Base-by-base conservation (phyloP, 2,329 filamentous ascomycete species). In the Lasiodiplodia gonubiensis region DNA sequence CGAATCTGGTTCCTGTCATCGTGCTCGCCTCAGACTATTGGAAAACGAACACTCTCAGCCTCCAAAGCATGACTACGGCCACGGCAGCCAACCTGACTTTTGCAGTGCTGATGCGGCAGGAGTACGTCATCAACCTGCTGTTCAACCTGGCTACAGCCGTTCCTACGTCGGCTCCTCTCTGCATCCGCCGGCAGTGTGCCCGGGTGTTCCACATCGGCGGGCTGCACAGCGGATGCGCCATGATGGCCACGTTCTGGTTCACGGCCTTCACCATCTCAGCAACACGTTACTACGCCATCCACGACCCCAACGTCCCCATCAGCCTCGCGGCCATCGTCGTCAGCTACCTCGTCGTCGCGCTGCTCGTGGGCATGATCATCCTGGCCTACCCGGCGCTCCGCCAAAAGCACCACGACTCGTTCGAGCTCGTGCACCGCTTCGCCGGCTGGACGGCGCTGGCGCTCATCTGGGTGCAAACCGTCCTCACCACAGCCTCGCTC, bases 201-300 rank as follows among this genome's bases (percentile, higher is more conserved):
- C 74, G 73, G 35, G 71, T 77, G 4, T 78, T 78, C 68, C 70
- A 70, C 48, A 75, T 75, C 68, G 76, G 78, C 1, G 77, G 77
- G 0, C 70, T 79, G 12, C 77, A 79, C 60, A 76, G 73, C 54
- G 76, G 77, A 6, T 71, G 74, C 1, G 76, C 75, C 0, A 68
- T 76, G 6, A 72, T 72, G 11, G 77, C 76, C 0, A 76, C 74
- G 5, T 18, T 72, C 14, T 85, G 83, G 83, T 84, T 81, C 69
- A 76, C 77, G 2, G 72, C 74, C 0, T 57, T 80, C 12, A 59
- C 79, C 4, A 71, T 74, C 0, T 53, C 80, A 10, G 60, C 79
- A 25, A 72, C 74, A 4, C 69, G 69, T 35, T 70, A 75, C 21
- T 77, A 74, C 68, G 60, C 68, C 8, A 67, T 68, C 11, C 67